Conservation (phyloP, 2,329 filamentous ascomycete species). For the Alternaria brassicicola region DNA sequence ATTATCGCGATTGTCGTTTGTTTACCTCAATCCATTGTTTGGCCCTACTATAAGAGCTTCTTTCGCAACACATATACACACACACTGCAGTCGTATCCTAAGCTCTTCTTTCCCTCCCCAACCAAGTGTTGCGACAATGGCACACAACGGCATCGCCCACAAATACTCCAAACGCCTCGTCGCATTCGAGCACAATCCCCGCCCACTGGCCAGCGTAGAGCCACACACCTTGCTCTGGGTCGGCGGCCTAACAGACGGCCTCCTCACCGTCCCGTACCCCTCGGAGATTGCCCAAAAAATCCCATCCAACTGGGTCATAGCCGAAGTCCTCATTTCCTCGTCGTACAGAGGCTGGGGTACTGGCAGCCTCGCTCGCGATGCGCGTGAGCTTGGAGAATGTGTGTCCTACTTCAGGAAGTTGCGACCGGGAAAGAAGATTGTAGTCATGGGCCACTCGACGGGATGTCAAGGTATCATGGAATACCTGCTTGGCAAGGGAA, state of each 20-base stretch:
- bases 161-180: constrained; percentile 49
- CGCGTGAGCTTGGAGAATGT: constrained; percentile 59
- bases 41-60: not conserved
- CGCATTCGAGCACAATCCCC: constrained; percentile 55
- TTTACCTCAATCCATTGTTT: not conserved
- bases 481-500: constrained; percentile 56
- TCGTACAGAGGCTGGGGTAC: constrained; percentile 63
- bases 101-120: not conserved
- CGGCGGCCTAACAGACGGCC: constrained; percentile 72
- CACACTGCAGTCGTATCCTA: not conserved
- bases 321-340: constrained; percentile 58
- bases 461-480: constrained; percentile 72
- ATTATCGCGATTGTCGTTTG: not conserved
- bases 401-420: constrained; percentile 57
- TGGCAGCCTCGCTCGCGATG: constrained; percentile 59
- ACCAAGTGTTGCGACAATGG: constrained; percentile 23
- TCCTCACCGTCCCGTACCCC: constrained; percentile 68
- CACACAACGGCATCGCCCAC: constrained; percentile 51
- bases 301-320: constrained; percentile 59
- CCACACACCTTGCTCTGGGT: constrained; percentile 70
- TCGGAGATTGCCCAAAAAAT: constrained; percentile 57
- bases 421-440: constrained; percentile 59
- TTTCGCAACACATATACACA: not conserved
- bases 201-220: constrained; percentile 24
- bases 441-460: constrained; percentile 72